Percentiles rank a stretch among this genome's conserved stretches.
Evolutionary conservation across 2,329 filamentous ascomycete species (phyloP).

Genomic region (Fusarium proliferatum): DNA sequence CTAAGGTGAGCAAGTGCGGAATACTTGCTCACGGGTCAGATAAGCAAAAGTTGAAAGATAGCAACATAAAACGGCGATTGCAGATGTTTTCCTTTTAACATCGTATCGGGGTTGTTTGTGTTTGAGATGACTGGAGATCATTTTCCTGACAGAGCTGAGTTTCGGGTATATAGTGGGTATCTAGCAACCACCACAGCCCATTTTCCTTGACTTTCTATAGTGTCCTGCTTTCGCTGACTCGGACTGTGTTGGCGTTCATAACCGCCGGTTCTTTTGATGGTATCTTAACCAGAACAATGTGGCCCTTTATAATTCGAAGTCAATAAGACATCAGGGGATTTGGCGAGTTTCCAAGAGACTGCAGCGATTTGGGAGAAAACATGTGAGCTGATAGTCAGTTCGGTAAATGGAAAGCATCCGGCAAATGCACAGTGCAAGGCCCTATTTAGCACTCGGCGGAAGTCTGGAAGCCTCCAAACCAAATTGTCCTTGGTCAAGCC

Average conservation of each 20-base stretch:
- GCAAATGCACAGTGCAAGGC: conserved; percentile 4
- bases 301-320: background rate
- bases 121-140: conserved; percentile 21
- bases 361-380: background rate
- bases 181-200: background rate
- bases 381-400: conserved; percentile 10
- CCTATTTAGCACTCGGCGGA: background rate
- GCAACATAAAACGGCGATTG: background rate
- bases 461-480: conserved; percentile 9
- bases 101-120: background rate
- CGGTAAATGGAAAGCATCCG: conserved; percentile 1
- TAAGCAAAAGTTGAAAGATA: conserved; percentile 3
- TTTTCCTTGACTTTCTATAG: background rate
- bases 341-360: background rate
- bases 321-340: background rate
- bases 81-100: background rate
- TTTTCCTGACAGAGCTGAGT: conserved; percentile 15
- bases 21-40: background rate
- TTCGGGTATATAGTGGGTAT: conserved; percentile 10
- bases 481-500: conserved; percentile 10
- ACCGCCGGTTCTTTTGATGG: background rate
- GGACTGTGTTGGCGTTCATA: background rate
- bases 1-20: background rate
- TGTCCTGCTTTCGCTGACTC: background rate
- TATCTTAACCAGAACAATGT: conserved; percentile 28